phyloP scores from a whole-genome alignment of 345 rosid genomes.

The Pseudoturritis turrita region DNA sequence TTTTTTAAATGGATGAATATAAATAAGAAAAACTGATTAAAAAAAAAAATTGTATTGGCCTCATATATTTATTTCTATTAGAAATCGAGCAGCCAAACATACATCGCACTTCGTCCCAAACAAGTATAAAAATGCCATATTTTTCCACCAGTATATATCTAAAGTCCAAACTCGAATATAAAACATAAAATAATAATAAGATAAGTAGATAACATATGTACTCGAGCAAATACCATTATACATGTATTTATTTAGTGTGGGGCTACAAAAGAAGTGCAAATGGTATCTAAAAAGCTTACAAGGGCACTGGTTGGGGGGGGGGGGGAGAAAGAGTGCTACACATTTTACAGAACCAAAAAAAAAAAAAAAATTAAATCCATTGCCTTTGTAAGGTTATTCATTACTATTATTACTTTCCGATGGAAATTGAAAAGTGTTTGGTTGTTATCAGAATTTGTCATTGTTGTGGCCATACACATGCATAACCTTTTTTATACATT shows the following conservation, averaged over 20 bases:
- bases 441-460: constrained; percentile 7
- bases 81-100: not conserved
- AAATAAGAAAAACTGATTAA: not conserved
- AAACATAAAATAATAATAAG: not conserved
- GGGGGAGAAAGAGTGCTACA: constrained; percentile 5
- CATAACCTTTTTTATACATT: not conserved
- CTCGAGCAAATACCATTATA: constrained; percentile 17
- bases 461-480: not conserved
- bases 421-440: not conserved
- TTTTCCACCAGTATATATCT: not conserved
- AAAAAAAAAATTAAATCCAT: not conserved
- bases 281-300: constrained; percentile 30
- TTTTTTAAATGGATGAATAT: not conserved
- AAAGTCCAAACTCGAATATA: not conserved
- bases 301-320: not conserved
- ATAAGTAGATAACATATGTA: not conserved
- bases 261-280: constrained; percentile 14
- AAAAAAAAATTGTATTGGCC: not conserved
- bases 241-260: constrained; percentile 2
- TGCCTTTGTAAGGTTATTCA: not conserved
- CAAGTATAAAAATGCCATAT: not conserved
- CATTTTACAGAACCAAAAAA: not conserved
- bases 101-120: constrained; percentile 11
- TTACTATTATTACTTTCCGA: not conserved
- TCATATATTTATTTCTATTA: not conserved